phyloP scores from a whole-genome alignment of 495 filamentous ascomycete genomes.

The Lasiosphaeriaceae sp. region DNA sequence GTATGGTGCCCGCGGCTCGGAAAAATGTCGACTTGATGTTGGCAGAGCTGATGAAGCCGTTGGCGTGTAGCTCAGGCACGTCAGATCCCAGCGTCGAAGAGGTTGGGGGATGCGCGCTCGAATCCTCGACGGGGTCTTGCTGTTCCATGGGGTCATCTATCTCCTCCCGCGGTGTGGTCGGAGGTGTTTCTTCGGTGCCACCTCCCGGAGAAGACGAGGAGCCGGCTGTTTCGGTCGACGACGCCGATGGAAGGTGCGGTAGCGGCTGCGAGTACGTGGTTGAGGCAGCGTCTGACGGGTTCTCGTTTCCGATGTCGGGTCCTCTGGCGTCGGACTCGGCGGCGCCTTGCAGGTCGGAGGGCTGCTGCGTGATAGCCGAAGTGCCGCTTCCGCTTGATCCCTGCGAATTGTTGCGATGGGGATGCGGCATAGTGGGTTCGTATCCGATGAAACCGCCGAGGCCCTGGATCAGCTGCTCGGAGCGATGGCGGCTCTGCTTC shows the following conservation, averaged over 20 bases:
- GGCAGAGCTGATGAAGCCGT: conserved; percentile 27
- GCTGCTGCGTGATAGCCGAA: neutral
- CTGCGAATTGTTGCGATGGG: neutral
- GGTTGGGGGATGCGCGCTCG: neutral
- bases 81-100: neutral
- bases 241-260: conserved; percentile 9
- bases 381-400: neutral
- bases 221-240: conserved; percentile 19
- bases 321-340: neutral
- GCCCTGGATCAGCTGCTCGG: conserved; percentile 37
- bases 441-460: conserved; percentile 36
- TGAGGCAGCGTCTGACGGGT: neutral
- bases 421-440: conserved; percentile 23
- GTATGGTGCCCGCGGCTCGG: conserved; percentile 44
- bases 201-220: neutral
- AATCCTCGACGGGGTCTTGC: conserved; percentile 5
- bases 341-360: neutral
- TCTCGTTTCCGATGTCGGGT: neutral
- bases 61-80: conserved; percentile 7
- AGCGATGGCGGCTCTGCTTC: conserved; percentile 29
- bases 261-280: neutral
- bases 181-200: conserved; percentile 7
- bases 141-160: conserved; percentile 11
- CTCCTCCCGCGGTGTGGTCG: conserved; percentile 17
- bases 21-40: conserved; percentile 35